Conservation (phyloP, 331 rosid species). For the Pyracantha coccinea region DNA sequence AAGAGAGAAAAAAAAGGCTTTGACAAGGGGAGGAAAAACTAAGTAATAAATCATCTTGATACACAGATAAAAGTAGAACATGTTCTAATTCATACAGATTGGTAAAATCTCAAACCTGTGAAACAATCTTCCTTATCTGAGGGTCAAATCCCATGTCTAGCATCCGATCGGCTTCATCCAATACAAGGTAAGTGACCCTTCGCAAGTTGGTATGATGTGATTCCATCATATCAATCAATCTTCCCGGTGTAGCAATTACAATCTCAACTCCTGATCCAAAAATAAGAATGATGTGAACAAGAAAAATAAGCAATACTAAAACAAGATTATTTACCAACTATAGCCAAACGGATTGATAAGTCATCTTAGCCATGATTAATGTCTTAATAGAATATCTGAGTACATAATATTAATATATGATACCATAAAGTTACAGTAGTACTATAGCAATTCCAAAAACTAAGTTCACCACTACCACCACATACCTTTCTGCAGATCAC, state of each 20-base stretch:
- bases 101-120: constrained; percentile 39
- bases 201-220: constrained; percentile 71
- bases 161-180: constrained; percentile 57
- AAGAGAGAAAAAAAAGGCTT: not conserved
- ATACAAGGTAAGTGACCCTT: constrained; percentile 49
- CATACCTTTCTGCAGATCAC: constrained; percentile 86
- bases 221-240: constrained; percentile 91
- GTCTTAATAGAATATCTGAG: not conserved
- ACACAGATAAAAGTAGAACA: not conserved
- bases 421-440: not conserved
- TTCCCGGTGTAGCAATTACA: constrained; percentile 85
- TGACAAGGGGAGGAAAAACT: not conserved
- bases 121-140: constrained; percentile 53
- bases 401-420: not conserved
- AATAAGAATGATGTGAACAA: constrained; percentile 12
- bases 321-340: not conserved
- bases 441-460: not conserved
- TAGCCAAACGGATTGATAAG: not conserved
- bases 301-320: constrained; percentile 7
- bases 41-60: not conserved
- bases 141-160: constrained; percentile 67
- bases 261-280: constrained; percentile 68
- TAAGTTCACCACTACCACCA: constrained; percentile 11
- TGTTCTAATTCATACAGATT: not conserved
- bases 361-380: not conserved